Evolutionary conservation across 805 yeast species (phyloP), one percentile per base, ranked within the genome.

Genomic region (Sungouiozyma intestinalis): DNA sequence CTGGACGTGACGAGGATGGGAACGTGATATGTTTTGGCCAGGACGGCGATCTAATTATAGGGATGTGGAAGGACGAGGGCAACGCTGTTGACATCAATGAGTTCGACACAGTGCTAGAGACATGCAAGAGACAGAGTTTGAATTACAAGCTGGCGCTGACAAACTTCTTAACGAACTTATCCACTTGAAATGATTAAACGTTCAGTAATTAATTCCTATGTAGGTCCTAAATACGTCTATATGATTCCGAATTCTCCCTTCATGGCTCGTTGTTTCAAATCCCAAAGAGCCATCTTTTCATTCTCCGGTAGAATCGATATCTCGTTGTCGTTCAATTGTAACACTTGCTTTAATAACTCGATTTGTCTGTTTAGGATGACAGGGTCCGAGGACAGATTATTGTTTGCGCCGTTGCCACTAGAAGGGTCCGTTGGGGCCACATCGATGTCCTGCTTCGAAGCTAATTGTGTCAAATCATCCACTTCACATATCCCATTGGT

Each of bases 21-120:
- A 58, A 54, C 37, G 72, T 76, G 40, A 66, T 73, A 16, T 68
- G 79, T 44, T 76, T 72, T 46, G 69, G 74, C 58, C 73, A 73
- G 46, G 71, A 75, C 54, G 73, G 73, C 42, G 69, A 70, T 44
- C 79, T 76, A 48, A 68, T 82, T 19, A 74, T 78, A 16, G 82
- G 85, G 3, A 55, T 81, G 35, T 72, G 82, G 77, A 60, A 69
- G 41, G 74, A 71, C 39, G 60, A 66, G 7, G 57, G 59, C 14
- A 52, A 48, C 3, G 17, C 24, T 19, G 7, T 11, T 13, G 52
- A 49, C 16, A 49, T 47, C 34, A 45, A 52, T 1, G 52, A 51
- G 15, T 41, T 55, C 9, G 29, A 24, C 14, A 45, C 40, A 6
- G 45, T 71, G 34, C 52, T 77, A 9, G 64, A 63, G n/a, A 64